Evolutionary conservation across 805 yeast genomes (phyloP), one percentile per base, ranked within the genome.

Genomic region (Metschnikowia kunwiensis): DNA sequence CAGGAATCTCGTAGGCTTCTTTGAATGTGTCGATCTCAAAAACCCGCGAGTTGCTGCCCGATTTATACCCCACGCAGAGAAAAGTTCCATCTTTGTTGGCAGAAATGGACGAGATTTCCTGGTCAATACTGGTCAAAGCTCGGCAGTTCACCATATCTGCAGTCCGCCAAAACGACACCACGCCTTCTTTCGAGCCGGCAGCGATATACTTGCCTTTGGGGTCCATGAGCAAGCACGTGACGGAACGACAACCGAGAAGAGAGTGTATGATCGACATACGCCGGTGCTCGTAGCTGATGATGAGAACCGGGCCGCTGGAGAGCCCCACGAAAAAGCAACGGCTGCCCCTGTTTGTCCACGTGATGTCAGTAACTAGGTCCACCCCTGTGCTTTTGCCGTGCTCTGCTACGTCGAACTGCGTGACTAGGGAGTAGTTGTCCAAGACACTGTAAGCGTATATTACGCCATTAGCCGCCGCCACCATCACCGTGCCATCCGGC

Each of bases 181-280:
- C 64, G 17, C 83, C 83, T 42, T 78, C 84, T 37, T 68, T 70
- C 13, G 80, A 64, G 0, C 84, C 86, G 2, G 70, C 70, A 2
- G 72, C 69, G 8, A 81, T 38, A 45, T 55, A 72, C 15, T 58
- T 47, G 0, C 82, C 86, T 32, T 65, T 50, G 3, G 81, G 80
- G 47, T 77, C 83, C 34, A 77, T 55, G 12, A 59, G 58, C 10
- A 77, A 39, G 20, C 71, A 50, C 3, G 74, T 68, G 3, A 75
- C 68, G 1, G 78, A 59, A 1, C 80, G 70, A 47, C 80, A 85
- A 14, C 68, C 65, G 22, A 44, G 41, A n/a, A 68, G 46, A 27
- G 54, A 43, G 20, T 53, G 43, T 6, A 14, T 13, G 14, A 24
- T 18, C 12, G 26, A 18, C 5, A 33, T 16, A 6, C 8, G 27